phyloP scores from a whole-genome alignment of 345 rosid species.

The Aegle marmelos region DNA sequence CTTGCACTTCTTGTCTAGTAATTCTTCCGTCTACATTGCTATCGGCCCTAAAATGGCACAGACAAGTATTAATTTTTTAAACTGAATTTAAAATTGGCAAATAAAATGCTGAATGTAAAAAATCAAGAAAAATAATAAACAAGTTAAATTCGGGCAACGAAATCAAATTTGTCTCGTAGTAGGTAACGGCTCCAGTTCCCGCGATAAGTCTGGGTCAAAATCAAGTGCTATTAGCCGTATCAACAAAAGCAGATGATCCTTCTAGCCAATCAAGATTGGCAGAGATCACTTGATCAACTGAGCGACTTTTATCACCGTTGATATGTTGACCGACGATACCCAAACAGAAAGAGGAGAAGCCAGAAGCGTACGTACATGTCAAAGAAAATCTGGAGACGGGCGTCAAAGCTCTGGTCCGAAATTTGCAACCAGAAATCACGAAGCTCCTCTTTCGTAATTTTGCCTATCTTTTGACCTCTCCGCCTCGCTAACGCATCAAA shows the following conservation, averaged over 20 bases:
- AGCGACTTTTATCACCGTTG: not conserved
- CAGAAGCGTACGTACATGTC: slow-evolving; percentile 54
- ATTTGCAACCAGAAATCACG: slow-evolving; percentile 88
- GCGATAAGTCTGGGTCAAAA: not conserved
- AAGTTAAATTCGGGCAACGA: no score
- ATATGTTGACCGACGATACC: not conserved
- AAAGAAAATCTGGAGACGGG: slow-evolving; percentile 94
- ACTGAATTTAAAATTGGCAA: not conserved
- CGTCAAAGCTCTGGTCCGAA: slow-evolving; percentile 90
- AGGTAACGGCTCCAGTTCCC: not conserved
- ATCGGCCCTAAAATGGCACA: slow-evolving; percentile 63
- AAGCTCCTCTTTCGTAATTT: slow-evolving; percentile 72
- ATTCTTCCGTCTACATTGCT: slow-evolving; percentile 88
- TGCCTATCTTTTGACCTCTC: slow-evolving; percentile 49
- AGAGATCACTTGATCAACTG: not conserved
- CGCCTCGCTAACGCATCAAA: slow-evolving; percentile 78
- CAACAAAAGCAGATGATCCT: not conserved
- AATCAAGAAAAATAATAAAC: not conserved
- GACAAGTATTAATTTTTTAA: not conserved
- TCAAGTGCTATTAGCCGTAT: not conserved
- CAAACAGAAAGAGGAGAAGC: not conserved
- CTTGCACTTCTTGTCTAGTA: slow-evolving; percentile 82
- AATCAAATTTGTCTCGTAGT: not conserved
- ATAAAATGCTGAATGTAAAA: not conserved
- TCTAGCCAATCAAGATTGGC: not conserved